Evolutionary conservation across 2,329 filamentous ascomycete genomes (phyloP).

Genomic region (Orbilia blumenaviensis): DNA sequence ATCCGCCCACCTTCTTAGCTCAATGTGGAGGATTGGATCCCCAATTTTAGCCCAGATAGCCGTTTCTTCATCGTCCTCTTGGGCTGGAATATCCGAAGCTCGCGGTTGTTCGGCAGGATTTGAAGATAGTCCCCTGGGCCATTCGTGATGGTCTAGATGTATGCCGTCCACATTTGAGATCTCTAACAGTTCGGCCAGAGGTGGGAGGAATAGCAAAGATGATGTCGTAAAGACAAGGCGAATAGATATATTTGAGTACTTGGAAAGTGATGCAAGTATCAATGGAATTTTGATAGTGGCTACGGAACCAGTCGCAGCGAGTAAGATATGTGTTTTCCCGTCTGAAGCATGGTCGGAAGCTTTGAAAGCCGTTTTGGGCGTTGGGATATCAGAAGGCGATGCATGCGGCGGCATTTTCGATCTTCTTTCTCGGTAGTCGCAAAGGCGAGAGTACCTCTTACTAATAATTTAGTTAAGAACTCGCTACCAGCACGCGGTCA

Average conservation of each 20-base stretch:
- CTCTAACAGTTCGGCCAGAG: slow-evolving; percentile 67
- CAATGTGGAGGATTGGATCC: slow-evolving; percentile 86
- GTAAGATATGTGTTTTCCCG: slow-evolving; percentile 70
- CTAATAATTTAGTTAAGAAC: no score
- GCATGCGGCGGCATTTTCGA: slow-evolving; percentile 27
- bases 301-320: slow-evolving; percentile 77
- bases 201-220: slow-evolving; percentile 77
- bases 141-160: slow-evolving; percentile 86
- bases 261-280: slow-evolving; percentile 66
- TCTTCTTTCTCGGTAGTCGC: no score
- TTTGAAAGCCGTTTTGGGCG: slow-evolving; percentile 53
- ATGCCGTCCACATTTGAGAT: slow-evolving; percentile 80
- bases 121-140: slow-evolving; percentile 67
- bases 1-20: slow-evolving; percentile 83
- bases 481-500: no score
- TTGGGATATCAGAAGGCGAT: slow-evolving; percentile 22
- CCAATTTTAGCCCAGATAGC: slow-evolving; percentile 53
- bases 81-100: background rate
- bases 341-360: slow-evolving; percentile 62
- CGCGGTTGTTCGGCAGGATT: background rate
- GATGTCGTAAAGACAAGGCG: slow-evolving; percentile 82
- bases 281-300: slow-evolving; percentile 84
- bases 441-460: no score
- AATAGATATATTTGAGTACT: slow-evolving; percentile 73
- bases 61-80: background rate